Evolutionary conservation across 2,329 filamentous ascomycete species (phyloP).

Genomic region (Neospermospora avenae): DNA sequence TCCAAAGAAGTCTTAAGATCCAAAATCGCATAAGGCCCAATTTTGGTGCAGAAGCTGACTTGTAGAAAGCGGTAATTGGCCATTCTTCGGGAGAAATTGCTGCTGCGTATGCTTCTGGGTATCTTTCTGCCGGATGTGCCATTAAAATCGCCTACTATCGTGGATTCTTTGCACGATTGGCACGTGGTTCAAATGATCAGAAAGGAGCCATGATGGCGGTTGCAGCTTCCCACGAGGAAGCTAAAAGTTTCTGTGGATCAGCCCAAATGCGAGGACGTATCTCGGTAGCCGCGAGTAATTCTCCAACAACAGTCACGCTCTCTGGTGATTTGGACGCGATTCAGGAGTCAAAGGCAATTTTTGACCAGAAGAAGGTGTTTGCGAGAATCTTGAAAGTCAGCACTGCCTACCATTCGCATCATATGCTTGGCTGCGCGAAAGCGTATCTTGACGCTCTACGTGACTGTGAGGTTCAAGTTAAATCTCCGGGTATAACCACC

Average conservation of each 20-base stretch:
- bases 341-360: constrained; percentile 1
- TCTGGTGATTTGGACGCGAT: constrained; percentile 27
- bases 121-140: constrained; percentile 33
- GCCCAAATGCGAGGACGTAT: constrained; percentile 9
- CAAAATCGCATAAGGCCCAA: too few relatives aligned
- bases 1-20: too few relatives aligned
- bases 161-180: constrained; percentile 32
- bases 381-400: constrained; percentile 23
- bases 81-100: constrained; percentile 48
- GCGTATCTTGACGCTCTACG: constrained; percentile 18
- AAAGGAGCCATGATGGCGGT: constrained; percentile 49
- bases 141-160: constrained; percentile 45
- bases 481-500: not conserved
- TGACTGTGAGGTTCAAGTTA: constrained; percentile 12
- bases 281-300: constrained; percentile 34
- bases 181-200: constrained; percentile 12
- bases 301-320: constrained; percentile 25
- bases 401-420: constrained; percentile 27
- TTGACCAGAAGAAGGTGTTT: constrained; percentile 20
- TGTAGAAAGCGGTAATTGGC: constrained; percentile 42
- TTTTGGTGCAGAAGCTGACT: too few relatives aligned
- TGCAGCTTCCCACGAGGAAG: constrained; percentile 31
- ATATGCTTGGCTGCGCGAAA: constrained; percentile 24
- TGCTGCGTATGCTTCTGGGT: constrained; percentile 43
- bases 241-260: constrained; percentile 11